Evolutionary conservation across 768 basidiomycete genomes (phyloP).

Genomic region (Boletellus sp.): DNA sequence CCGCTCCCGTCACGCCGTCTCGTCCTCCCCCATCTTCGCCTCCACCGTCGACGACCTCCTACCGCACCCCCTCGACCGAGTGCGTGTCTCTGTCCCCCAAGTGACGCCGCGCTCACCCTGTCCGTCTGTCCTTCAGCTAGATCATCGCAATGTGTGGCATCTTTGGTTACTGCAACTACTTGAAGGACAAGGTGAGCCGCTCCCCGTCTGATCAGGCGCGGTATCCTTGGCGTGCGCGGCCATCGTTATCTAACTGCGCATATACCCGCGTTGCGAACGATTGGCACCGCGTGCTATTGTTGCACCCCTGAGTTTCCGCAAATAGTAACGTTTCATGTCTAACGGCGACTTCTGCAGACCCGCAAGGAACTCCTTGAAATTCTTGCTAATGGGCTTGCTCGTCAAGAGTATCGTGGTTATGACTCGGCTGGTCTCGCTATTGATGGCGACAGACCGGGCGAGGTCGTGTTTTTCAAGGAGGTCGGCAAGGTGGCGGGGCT

Average conservation of each 20-base stretch:
- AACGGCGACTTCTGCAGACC: slow-evolving; percentile 44
- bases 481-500: slow-evolving; percentile 96
- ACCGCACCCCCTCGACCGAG: neutral
- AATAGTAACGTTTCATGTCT: slow-evolving; percentile 19
- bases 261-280: slow-evolving; percentile 6
- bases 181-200: slow-evolving; percentile 85
- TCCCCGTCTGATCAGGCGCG: neutral
- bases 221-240: neutral
- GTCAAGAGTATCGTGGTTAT: slow-evolving; percentile 98
- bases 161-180: slow-evolving; percentile 92
- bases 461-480: slow-evolving; percentile 88
- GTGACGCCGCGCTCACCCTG: neutral
- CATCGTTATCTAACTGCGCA: slow-evolving; percentile 2
- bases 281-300: neutral
- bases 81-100: slow-evolving; percentile 5
- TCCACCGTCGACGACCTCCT: slow-evolving; percentile 10
- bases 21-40: slow-evolving; percentile 23
- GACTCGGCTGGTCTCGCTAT: slow-evolving; percentile 90
- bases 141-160: slow-evolving; percentile 80
- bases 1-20: neutral
- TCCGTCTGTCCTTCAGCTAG: slow-evolving; percentile 1
- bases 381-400: slow-evolving; percentile 83
- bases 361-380: slow-evolving; percentile 91
- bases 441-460: slow-evolving; percentile 82
- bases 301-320: slow-evolving; percentile 12